Evolutionary conservation across 352 stramenopile genomes (phyloP), one percentile per base, ranked within the genome.

Genomic region (Phytophthora citricola): DNA sequence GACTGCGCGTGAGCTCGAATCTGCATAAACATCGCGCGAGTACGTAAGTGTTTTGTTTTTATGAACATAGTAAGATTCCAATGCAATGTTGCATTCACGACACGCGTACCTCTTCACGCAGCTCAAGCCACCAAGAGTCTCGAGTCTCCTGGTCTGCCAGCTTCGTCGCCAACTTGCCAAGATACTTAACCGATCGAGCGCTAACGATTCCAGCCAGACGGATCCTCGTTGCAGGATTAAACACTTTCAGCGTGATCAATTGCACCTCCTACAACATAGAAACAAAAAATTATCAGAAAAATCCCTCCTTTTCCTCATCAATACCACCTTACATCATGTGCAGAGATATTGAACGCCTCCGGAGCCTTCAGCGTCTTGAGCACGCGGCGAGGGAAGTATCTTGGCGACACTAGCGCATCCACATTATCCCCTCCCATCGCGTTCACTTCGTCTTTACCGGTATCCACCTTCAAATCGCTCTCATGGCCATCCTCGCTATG

Each of bases 41-140:
- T 20, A 44, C 17, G 38, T 52, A 24, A 41, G 20, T 7, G 3
- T 43, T 24, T 20, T 9, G 29, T 32, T 36, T 8, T 34, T 34
- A 8, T 34, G 31, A 34, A 9, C 11, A 11, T 8, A 12, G 31
- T 34, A 6, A 34, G 8, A 34, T 34, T 12, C 17, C 31, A 2
- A 34, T 11, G 31, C 31, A 8, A 11, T 34, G 6, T 8, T 4
- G 27, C 8, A 31, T 31, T 31, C 27, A 9, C 8, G 6, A 34
- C 8, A 29, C 22, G 40, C 46, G 7, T 45, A 93, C 87, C 78
- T 99, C 97, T 81, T 99, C 97, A 29, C 97, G 85, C 5, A 99
- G 81, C 66, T 99, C 97, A 20, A 93, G 87, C 97, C 97, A 99
- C 97, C 97, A 99, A 14, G 93, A 97, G 68, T 99, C 97, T 59